Percentiles rank a stretch among this genome's conserved stretches.
Conservation (phyloP, 2,329 filamentous ascomycete genomes). For the Scedosporium dehoogii region DNA sequence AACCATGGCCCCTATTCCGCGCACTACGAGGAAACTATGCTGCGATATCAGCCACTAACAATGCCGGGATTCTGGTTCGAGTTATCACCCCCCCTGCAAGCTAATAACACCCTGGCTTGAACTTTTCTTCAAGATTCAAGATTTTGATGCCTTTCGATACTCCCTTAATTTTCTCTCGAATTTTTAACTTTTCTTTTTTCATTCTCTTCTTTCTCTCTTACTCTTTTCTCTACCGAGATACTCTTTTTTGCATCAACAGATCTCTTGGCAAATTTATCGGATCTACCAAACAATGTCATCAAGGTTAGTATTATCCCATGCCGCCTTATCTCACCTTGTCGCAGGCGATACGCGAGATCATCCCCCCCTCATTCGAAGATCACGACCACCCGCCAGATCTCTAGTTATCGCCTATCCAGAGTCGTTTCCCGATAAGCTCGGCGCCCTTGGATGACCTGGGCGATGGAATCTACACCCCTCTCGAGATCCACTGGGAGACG, state of each 20-base stretch:
- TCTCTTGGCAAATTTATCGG: neutral
- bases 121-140: neutral
- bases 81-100: constrained; percentile 1
- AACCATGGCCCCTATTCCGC: neutral
- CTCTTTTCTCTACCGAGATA: neutral
- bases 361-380: neutral
- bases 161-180: neutral
- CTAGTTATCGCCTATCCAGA: neutral
- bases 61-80: neutral
- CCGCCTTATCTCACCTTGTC: neutral
- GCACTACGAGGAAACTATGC: neutral
- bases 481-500: neutral
- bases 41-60: neutral
- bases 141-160: neutral
- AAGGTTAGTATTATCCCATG: neutral
- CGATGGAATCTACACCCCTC: too few species aligned
- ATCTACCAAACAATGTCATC: constrained; percentile 1
- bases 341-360: neutral
- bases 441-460: too few species aligned
- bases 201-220: neutral
- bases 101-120: constrained; percentile 8
- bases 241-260: neutral
- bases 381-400: neutral
- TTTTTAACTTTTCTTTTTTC: neutral
- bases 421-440: too few species aligned